phyloP scores from a whole-genome alignment of 768 basidiomycete genomes.

The Amanita rubescens region DNA sequence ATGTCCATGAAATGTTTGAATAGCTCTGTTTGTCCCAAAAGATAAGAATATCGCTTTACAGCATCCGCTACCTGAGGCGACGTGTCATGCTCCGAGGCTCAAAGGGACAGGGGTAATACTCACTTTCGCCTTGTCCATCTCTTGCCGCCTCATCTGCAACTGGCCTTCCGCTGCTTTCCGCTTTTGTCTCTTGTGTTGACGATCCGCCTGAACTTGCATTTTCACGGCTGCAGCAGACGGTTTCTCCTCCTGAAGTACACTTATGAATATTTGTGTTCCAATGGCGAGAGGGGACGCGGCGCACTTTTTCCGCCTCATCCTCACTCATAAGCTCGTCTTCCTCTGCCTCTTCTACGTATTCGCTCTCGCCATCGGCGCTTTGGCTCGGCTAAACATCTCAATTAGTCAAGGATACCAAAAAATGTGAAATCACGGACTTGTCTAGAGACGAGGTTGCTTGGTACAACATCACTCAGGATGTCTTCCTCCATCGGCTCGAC shows the following conservation, averaged over 20 bases:
- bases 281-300: neutral
- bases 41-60: constrained; percentile 93
- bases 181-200: constrained; percentile 34
- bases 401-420: neutral
- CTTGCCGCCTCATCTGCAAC: constrained; percentile 62
- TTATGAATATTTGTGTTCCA: constrained; percentile 8
- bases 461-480: constrained; percentile 84
- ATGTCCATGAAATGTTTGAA: constrained; percentile 99
- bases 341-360: constrained; percentile 56
- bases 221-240: constrained; percentile 27
- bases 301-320: constrained; percentile 28
- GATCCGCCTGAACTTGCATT: constrained; percentile 22
- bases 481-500: constrained; percentile 55
- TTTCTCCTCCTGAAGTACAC: constrained; percentile 1
- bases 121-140: constrained; percentile 87
- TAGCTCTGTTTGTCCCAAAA: constrained; percentile 96
- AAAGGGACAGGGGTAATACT: constrained; percentile 3
- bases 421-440: constrained; percentile 42
- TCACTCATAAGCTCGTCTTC: constrained; percentile 61
- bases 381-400: constrained; percentile 42
- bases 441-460: constrained; percentile 85
- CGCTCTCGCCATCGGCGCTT: constrained; percentile 68
- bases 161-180: constrained; percentile 67
- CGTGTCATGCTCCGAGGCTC: constrained; percentile 11
- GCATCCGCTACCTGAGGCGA: constrained; percentile 72